Evolutionary conservation across 768 basidiomycete species (phyloP).

Genomic region (Russula dissimulans): DNA sequence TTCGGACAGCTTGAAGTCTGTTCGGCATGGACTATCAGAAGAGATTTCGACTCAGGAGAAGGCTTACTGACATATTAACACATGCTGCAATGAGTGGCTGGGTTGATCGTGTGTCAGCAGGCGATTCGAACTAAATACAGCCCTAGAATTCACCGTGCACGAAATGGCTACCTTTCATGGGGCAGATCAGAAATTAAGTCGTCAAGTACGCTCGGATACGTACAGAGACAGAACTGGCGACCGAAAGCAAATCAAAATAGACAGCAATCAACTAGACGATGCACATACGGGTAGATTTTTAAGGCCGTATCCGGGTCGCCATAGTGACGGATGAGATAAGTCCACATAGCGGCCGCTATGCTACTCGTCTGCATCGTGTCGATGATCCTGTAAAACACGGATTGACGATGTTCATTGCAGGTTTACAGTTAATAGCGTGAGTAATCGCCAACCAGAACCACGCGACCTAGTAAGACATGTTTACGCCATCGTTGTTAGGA

Average conservation of each 20-base stretch:
- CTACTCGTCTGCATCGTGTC: not conserved
- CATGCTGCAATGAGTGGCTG: not conserved
- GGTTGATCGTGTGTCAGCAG: not conserved
- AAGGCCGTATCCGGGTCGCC: not conserved
- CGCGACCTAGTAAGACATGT: not conserved
- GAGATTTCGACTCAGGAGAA: not conserved
- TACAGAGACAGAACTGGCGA: not conserved
- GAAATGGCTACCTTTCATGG: not conserved
- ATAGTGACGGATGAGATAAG: not conserved
- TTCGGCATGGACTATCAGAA: not conserved
- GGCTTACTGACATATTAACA: not conserved
- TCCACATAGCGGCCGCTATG: not conserved
- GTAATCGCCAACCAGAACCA: constrained; percentile 1
- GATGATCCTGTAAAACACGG: not conserved
- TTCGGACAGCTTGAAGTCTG: constrained; percentile 1
- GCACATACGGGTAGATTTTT: not conserved
- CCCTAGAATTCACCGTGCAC: not conserved
- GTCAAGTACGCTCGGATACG: not conserved
- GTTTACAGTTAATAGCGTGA: too few relatives aligned
- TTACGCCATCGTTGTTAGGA: not conserved
- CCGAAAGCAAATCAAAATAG: not conserved
- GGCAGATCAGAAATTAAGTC: not conserved
- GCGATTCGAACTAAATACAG: not conserved
- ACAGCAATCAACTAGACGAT: not conserved
- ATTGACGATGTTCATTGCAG: not conserved